phyloP scores from a whole-genome alignment of 164 flowering plant species.

The Sedum album region DNA sequence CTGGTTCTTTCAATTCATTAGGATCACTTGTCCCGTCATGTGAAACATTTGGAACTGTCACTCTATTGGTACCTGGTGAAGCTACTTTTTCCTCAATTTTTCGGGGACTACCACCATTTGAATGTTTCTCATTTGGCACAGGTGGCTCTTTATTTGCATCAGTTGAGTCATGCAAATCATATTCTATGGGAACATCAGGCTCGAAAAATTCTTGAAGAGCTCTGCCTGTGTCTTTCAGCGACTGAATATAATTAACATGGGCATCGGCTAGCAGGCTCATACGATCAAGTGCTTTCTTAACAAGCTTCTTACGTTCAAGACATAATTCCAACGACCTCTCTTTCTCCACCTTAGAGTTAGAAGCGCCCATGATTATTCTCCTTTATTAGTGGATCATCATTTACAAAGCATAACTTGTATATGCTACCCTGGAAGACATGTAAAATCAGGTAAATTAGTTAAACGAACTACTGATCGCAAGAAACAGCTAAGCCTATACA shows the following conservation, averaged over 20 bases:
- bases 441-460: background rate
- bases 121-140: slow-evolving; percentile 51
- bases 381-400: background rate
- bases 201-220: slow-evolving; percentile 68
- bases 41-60: slow-evolving; percentile 44
- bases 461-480: too few relatives aligned
- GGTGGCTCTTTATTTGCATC: slow-evolving; percentile 62
- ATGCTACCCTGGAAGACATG: background rate
- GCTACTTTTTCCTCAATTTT: slow-evolving; percentile 68
- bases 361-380: slow-evolving; percentile 48
- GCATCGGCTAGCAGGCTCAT: slow-evolving; percentile 73
- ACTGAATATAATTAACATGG: slow-evolving; percentile 69
- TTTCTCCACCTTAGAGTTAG: slow-evolving; percentile 68
- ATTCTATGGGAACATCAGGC: slow-evolving; percentile 42
- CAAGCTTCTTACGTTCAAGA: slow-evolving; percentile 73
- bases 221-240: slow-evolving; percentile 51
- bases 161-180: slow-evolving; percentile 64
- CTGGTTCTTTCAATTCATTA: slow-evolving; percentile 28
- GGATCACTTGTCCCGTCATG: slow-evolving; percentile 32
- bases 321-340: slow-evolving; percentile 82
- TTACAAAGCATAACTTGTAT: background rate
- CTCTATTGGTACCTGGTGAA: slow-evolving; percentile 30
- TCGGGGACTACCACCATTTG: slow-evolving; percentile 20
- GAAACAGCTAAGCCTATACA: too few relatives aligned
- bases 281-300: slow-evolving; percentile 78